These are phyloP conservation scores for Leucosporidium yakuticum DNA, from an alignment of 768 basidiomycete species.

Conservation along the genomic window DNA sequence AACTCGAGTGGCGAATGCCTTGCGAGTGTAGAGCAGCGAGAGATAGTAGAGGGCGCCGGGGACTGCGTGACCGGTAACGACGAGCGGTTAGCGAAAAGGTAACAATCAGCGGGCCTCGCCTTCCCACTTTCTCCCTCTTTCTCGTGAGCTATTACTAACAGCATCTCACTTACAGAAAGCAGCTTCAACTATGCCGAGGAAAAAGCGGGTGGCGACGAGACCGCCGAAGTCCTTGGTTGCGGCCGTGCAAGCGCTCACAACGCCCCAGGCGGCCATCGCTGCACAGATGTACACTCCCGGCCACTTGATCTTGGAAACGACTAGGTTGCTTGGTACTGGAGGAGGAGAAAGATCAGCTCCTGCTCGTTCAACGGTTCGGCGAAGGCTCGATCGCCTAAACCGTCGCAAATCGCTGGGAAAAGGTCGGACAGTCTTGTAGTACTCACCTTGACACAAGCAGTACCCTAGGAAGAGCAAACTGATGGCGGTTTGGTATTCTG, in stretches of 20 bases:
- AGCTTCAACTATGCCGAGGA: slow-evolving; percentile 37
- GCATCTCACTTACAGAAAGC: slow-evolving; percentile 34
- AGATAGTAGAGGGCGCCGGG: slow-evolving; percentile 41
- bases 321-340: slow-evolving; percentile 40
- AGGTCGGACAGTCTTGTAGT: too few species aligned
- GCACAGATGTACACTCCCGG: slow-evolving; percentile 40
- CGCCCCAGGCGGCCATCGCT: slow-evolving; percentile 36
- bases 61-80: slow-evolving; percentile 12
- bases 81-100: too few species aligned
- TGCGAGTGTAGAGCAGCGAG: slow-evolving; percentile 31
- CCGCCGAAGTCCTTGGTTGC: slow-evolving; percentile 35
- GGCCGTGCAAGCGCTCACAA: slow-evolving; percentile 37
- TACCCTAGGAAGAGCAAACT: slow-evolving; percentile 42
- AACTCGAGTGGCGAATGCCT: slow-evolving; percentile 5
- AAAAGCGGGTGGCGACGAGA: slow-evolving; percentile 37
- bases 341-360: too few species aligned
- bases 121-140: too few species aligned
- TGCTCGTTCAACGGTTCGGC: too few species aligned
- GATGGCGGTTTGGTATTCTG: slow-evolving; percentile 25
- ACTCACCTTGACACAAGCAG: slow-evolving; percentile 34
- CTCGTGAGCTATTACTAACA: too few species aligned
- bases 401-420: too few species aligned
- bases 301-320: slow-evolving; percentile 37
- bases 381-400: too few species aligned
- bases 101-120: too few species aligned